Conservation (phyloP, 441 rosid genomes). For the Mallotus repandus region DNA sequence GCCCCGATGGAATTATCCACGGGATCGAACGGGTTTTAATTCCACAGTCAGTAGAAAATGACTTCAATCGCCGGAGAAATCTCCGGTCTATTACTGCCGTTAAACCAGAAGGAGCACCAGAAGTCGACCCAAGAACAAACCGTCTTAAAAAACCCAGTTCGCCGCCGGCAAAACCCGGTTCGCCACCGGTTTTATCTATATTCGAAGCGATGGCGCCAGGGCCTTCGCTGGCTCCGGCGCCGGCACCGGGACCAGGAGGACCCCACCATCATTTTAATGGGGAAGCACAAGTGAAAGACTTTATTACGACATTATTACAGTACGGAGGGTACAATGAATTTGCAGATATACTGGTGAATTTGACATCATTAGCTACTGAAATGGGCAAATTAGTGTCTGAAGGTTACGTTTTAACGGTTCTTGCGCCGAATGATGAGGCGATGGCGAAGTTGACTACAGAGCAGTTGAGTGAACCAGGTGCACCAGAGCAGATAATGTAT, state of each 20-base stretch:
- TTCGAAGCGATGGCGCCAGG: constrained; percentile 86
- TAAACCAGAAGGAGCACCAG: constrained; percentile 78
- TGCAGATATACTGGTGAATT: constrained; percentile 85
- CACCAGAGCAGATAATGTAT: constrained; percentile 82
- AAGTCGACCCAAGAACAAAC: constrained; percentile 76
- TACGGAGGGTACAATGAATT: constrained; percentile 93
- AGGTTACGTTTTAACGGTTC: constrained; percentile 75
- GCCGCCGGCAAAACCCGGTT: constrained; percentile 32
- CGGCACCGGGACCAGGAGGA: constrained; percentile 96
- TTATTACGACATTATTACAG: constrained; percentile 71
- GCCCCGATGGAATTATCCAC: constrained; percentile 83
- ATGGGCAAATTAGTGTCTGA: constrained; percentile 87
- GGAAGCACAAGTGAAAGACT: constrained; percentile 75
- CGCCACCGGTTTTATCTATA: constrained; percentile 65
- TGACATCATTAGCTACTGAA: constrained; percentile 81
- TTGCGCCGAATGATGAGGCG: constrained; percentile 90
- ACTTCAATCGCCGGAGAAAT: constrained; percentile 69
- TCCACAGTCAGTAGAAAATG: constrained; percentile 78
- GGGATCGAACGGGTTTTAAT: constrained; percentile 68
- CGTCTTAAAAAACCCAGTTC: constrained; percentile 41
- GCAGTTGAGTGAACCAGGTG: constrained; percentile 83
- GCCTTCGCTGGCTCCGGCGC: constrained; percentile 84
- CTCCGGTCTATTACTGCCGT: constrained; percentile 75
- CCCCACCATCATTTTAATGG: constrained; percentile 74
- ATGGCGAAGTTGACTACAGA: constrained; percentile 88